Conservation (phyloP, 805 yeast species). For the Saccharomycopsis javanensis region DNA sequence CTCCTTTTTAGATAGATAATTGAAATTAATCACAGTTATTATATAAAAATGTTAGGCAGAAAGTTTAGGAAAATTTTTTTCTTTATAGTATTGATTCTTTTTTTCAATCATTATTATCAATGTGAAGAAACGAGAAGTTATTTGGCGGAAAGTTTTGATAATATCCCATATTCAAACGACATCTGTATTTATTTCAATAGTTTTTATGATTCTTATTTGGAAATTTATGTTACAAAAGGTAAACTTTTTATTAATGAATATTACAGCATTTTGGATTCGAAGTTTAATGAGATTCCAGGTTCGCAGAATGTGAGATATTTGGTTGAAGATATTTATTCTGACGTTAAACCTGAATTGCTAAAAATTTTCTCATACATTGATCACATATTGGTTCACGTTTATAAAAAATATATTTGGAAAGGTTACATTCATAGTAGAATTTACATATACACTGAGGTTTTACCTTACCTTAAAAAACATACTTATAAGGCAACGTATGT, state of each 20-base stretch:
- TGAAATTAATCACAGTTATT: no score
- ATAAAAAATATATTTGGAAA: conserved; percentile 2
- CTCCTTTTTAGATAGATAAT: no score
- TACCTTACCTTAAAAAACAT: conserved; percentile 1
- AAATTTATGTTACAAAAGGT: neutral
- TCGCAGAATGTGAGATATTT: neutral
- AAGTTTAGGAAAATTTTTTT: neutral
- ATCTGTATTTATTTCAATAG: neutral
- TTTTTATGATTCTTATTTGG: neutral
- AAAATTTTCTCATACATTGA: neutral
- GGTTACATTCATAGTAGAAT: conserved; percentile 6
- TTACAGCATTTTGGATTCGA: neutral
- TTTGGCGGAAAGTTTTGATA: neutral
- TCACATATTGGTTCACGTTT: neutral
- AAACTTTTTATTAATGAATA: neutral
- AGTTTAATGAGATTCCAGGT: neutral
- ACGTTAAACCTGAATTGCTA: neutral
- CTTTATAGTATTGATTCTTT: neutral
- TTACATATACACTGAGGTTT: neutral
- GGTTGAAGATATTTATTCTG: neutral
- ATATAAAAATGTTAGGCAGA: neutral
- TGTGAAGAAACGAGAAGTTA: neutral
- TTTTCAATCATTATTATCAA: neutral
- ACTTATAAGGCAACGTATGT: conserved; percentile 2
- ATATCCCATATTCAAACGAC: neutral